These are phyloP conservation scores for Silene latifolia DNA, from an alignment of 148 eudicot species.

Conservation along the genomic window DNA sequence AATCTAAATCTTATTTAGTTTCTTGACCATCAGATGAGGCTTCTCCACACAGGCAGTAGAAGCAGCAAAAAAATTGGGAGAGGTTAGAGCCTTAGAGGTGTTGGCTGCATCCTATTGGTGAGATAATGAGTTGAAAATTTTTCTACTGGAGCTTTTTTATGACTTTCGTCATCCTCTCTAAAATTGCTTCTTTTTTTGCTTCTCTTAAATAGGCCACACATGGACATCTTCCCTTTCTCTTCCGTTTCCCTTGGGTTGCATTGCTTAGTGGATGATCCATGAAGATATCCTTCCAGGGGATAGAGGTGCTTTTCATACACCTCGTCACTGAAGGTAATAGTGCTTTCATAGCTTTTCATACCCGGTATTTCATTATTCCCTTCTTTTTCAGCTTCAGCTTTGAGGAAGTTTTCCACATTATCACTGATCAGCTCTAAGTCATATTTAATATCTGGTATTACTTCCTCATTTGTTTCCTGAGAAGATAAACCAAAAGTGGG, in stretches of 20 bases:
- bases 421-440: conserved; percentile 55
- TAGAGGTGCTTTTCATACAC: conserved; percentile 28
- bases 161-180: conserved; percentile 15
- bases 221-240: conserved; percentile 34
- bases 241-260: conserved; percentile 23
- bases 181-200: conserved; percentile 12
- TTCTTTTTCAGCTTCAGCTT: conserved; percentile 38
- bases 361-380: conserved; percentile 32
- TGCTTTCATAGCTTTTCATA: conserved; percentile 46
- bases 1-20: conserved; percentile 32
- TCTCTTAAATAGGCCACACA: conserved; percentile 37
- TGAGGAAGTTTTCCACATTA: conserved; percentile 57
- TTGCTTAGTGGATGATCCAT: conserved; percentile 42
- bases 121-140: conserved; percentile 20
- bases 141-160: conserved; percentile 20
- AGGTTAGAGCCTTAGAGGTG: conserved; percentile 29
- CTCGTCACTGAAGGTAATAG: conserved; percentile 33
- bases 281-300: conserved; percentile 66
- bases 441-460: conserved; percentile 36
- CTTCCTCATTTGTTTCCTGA: conserved; percentile 33
- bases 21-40: conserved; percentile 18
- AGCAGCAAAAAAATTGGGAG: conserved; percentile 22
- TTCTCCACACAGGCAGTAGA: conserved; percentile 24
- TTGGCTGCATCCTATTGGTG: conserved; percentile 33
- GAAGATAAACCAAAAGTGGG: conserved; percentile 43